Evolutionary conservation across 176 grass and related monocot species (phyloP).

Genomic region (Eleusine indica): DNA sequence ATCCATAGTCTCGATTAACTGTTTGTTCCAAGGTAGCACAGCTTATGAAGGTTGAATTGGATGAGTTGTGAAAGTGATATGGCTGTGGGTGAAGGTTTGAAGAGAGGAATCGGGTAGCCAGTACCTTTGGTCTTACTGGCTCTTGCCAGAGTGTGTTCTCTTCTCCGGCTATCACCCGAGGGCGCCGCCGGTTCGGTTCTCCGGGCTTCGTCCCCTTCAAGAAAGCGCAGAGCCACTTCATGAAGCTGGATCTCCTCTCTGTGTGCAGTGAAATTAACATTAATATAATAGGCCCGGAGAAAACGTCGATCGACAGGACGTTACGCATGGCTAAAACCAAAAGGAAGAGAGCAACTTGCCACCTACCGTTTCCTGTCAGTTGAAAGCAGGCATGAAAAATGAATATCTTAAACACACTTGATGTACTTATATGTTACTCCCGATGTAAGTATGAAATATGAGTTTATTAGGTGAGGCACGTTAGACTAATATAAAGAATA

Average conservation of each 20-base stretch:
- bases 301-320: constrained; percentile 27
- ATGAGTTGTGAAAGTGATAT: constrained; percentile 26
- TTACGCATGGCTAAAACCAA: constrained; percentile 41
- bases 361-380: constrained; percentile 44
- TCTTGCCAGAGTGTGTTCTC: constrained; percentile 65
- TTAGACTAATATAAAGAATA: not conserved
- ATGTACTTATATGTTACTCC: constrained; percentile 26
- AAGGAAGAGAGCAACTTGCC: constrained; percentile 45
- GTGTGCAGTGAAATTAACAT: constrained; percentile 36
- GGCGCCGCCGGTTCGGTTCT: constrained; percentile 54
- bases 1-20: constrained; percentile 33
- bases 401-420: constrained; percentile 18
- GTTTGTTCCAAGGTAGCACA: not conserved
- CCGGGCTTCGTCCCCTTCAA: constrained; percentile 67
- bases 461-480: not conserved
- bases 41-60: not conserved
- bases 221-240: constrained; percentile 93
- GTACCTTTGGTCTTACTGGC: constrained; percentile 70
- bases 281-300: constrained; percentile 21
- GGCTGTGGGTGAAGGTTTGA: not conserved
- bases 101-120: not conserved
- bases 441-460: constrained; percentile 5
- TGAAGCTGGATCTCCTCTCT: constrained; percentile 82
- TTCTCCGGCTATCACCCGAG: constrained; percentile 42
- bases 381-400: constrained; percentile 33